phyloP scores from a whole-genome alignment of 495 filamentous ascomycete species.

The Penicillium egyptiacum region DNA sequence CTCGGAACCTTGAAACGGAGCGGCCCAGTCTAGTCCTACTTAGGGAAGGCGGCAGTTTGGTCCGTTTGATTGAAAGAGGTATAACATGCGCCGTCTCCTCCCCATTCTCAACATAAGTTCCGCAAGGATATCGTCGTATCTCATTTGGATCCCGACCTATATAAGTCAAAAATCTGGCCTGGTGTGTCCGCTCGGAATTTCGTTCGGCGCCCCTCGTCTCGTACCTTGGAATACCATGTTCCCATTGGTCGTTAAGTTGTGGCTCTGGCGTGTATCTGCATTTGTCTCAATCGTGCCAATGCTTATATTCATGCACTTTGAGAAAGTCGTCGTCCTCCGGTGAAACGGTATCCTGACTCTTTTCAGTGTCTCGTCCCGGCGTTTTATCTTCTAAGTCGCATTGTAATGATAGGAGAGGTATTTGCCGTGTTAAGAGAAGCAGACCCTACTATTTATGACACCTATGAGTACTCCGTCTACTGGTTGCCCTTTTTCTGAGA shows the following conservation, averaged over 20 bases:
- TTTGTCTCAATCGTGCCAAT: constrained; percentile 21
- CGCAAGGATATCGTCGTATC: neutral
- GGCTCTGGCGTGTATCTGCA: constrained; percentile 34
- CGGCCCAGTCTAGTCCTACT: no score
- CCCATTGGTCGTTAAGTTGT: neutral
- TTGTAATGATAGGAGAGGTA: constrained; percentile 32
- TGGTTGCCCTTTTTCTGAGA: constrained; percentile 5
- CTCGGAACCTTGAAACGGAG: no score
- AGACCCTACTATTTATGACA: constrained; percentile 28
- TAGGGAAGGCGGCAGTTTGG: no score
- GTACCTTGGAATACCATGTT: neutral
- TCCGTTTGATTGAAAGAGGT: no score
- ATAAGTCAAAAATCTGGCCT: neutral
- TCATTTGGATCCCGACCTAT: neutral
- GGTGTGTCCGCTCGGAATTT: neutral
- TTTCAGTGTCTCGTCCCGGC: constrained; percentile 28
- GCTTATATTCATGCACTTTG: constrained; percentile 39
- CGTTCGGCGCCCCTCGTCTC: neutral
- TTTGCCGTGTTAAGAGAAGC: constrained; percentile 28
- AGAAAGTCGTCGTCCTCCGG: constrained; percentile 34
- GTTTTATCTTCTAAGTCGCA: constrained; percentile 32
- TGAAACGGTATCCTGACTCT: constrained; percentile 34
- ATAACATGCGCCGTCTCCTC: no score
- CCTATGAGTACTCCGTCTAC: constrained; percentile 14
- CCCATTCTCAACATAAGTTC: neutral